Base-by-base conservation (phyloP, 73 alveolate species). In the Paramecium tetraurelia region DNA sequence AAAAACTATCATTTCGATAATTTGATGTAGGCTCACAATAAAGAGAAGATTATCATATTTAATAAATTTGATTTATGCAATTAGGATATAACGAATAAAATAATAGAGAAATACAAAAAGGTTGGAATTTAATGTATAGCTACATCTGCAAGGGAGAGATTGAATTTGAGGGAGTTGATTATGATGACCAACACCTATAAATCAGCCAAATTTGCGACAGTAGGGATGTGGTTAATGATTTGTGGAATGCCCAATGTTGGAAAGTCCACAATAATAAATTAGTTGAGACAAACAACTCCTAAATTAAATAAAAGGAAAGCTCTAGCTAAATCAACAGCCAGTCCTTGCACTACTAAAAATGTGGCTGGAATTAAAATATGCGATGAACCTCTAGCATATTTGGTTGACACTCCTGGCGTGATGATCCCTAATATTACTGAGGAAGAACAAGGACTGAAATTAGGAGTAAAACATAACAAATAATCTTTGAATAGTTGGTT, bases 171-270 rank as follows among this genome's bases (percentile, higher is more conserved):
- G 3, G 95, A 92, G 58, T 69, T 97, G 14, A 22, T 96, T 18
- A 33, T 57, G 35, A 80, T 72, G 87, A 44, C 96, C 5, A 21
- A 92, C 68, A 29, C 93, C 21, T 86, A 77, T 33, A 59, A 92
- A 58, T 92, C 96, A 10, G 95, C 98, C 0, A 85, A 96, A 85
- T 97, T 96, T 93, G 93, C 93, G 85, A 97, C 99, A 7, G 97
- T 97, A 24, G 99, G 99, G 33, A 94, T 93, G 48, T 96, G 98
- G 97, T 43, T 96, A 72, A 94, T 96, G 97, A 92, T 96, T 36
- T 98, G 98, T 16, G 99, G 99, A 46, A 94, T 96, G 88, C 99
- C 99, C 1, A 97, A 97, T 92, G 98, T 96, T 12, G 99, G 99
- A n/a, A 97, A 97, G 77, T 95, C 98, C 4, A 95, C 98, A 10